These are phyloP conservation scores for Podospora conica DNA, from an alignment of 495 filamentous ascomycete species.

Conservation along the genomic window DNA sequence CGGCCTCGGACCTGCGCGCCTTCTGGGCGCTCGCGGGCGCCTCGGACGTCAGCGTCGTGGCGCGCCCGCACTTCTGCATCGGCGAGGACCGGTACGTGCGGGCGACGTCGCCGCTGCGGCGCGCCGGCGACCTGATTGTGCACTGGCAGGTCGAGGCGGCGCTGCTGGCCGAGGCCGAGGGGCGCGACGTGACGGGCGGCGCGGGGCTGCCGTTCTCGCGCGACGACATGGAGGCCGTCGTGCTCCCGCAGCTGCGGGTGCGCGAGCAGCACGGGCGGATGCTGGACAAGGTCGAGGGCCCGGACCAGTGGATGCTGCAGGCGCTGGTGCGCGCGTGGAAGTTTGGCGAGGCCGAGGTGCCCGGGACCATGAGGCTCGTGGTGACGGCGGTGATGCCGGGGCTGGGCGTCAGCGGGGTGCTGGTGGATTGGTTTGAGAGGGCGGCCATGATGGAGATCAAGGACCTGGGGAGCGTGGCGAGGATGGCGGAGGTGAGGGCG, in stretches of 20 bases:
- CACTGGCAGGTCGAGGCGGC: conserved; percentile 91
- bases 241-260: conserved; percentile 45
- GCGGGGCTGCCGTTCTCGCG: conserved; percentile 58
- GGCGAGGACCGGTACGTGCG: conserved; percentile 69
- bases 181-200: neutral
- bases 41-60: conserved; percentile 42
- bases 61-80: conserved; percentile 52
- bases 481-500: conserved; percentile 29
- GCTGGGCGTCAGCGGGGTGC: conserved; percentile 19
- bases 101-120: conserved; percentile 77
- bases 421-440: conserved; percentile 37
- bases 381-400: conserved; percentile 27
- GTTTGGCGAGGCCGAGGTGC: conserved; percentile 56
- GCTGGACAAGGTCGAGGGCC: conserved; percentile 27
- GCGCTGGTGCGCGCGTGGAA: conserved; percentile 70
- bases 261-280: conserved; percentile 41
- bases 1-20: conserved; percentile 55
- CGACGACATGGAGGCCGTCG: conserved; percentile 43
- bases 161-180: conserved; percentile 54
- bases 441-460: conserved; percentile 27
- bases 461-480: conserved; percentile 25
- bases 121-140: conserved; percentile 74
- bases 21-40: conserved; percentile 52
- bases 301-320: conserved; percentile 55
- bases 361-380: conserved; percentile 53